A percentile compares a stretch with the other conserved stretches of the same genome.
These are phyloP conservation scores for Suillus lakei DNA, from an alignment of 768 basidiomycete species.

Conservation along the genomic window DNA sequence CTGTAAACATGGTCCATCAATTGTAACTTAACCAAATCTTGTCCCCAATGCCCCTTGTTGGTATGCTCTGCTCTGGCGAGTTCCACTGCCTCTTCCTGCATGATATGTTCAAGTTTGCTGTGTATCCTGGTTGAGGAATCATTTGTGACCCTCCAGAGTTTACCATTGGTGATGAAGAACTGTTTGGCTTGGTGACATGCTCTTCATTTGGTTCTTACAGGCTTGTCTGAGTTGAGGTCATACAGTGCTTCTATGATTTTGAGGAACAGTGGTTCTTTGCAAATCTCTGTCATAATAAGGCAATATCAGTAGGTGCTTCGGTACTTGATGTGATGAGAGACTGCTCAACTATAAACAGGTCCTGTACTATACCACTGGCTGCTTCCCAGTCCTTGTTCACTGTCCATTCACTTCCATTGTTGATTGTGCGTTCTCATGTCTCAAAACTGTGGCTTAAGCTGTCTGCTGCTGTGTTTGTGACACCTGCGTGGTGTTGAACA, in stretches of 20 bases:
- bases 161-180: background rate
- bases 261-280: conserved; percentile 23
- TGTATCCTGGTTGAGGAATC: background rate
- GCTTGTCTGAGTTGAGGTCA: conserved; percentile 18
- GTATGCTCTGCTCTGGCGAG: background rate
- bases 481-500: no score
- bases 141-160: background rate
- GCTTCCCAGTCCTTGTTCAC: conserved; percentile 34
- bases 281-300: background rate
- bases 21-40: conserved; percentile 15
- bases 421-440: conserved; percentile 16
- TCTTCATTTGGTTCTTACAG: conserved; percentile 7
- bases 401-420: conserved; percentile 35
- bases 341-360: conserved; percentile 19
- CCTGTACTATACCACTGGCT: conserved; percentile 23
- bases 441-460: conserved; percentile 31
- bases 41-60: conserved; percentile 8
- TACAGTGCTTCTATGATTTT: conserved; percentile 19
- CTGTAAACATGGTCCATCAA: conserved; percentile 9
- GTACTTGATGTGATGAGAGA: no score
- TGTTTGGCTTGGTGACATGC: conserved; percentile 20
- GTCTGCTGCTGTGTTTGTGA: conserved; percentile 34
- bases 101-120: conserved; percentile 28
- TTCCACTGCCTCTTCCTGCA: conserved; percentile 16
- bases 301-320: no score